Percentiles rank a stretch among this genome's conserved stretches.
Evolutionary conservation across 176 grass and related monocot species (phyloP).

Genomic region (Phyllostachys edulis): DNA sequence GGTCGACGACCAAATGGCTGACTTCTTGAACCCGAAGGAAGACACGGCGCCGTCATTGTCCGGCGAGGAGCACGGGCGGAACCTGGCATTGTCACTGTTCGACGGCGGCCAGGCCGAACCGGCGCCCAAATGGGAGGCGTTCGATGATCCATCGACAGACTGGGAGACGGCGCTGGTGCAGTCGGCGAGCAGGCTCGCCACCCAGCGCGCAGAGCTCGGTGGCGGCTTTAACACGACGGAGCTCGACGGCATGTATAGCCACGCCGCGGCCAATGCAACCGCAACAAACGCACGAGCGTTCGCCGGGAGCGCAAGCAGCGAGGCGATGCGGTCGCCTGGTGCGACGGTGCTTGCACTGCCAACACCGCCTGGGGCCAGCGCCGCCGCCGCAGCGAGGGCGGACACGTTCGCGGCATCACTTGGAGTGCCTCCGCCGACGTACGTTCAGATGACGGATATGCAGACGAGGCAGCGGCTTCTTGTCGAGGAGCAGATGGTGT

Average conservation of each 20-base stretch:
- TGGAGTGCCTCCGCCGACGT: slow-evolving; percentile 48
- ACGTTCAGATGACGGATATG: slow-evolving; percentile 72
- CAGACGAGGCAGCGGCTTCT: slow-evolving; percentile 51
- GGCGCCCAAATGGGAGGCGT: slow-evolving; percentile 48
- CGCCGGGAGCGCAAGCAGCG: slow-evolving; percentile 47
- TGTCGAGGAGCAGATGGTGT: slow-evolving; percentile 49
- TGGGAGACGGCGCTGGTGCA: slow-evolving; percentile 52
- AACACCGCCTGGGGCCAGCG: neutral
- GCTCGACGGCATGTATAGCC: slow-evolving; percentile 45
- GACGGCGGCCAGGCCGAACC: slow-evolving; percentile 14
- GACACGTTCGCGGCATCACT: slow-evolving; percentile 69
- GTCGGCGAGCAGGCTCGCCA: slow-evolving; percentile 31
- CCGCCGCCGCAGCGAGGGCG: neutral
- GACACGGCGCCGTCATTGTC: slow-evolving; percentile 31
- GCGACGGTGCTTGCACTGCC: slow-evolving; percentile 48
- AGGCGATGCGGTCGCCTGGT: slow-evolving; percentile 4
- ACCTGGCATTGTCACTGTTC: slow-evolving; percentile 45
- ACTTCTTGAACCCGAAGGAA: slow-evolving; percentile 57
- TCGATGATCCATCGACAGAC: slow-evolving; percentile 30
- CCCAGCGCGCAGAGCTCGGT: slow-evolving; percentile 41
- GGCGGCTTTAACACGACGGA: slow-evolving; percentile 47
- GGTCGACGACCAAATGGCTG: slow-evolving; percentile 13
- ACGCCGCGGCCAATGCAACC: neutral
- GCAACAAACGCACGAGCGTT: neutral
- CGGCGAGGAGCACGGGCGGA: slow-evolving; percentile 33